Conservation (phyloP, 805 yeast species). For the Kodamaea fukazawae region DNA sequence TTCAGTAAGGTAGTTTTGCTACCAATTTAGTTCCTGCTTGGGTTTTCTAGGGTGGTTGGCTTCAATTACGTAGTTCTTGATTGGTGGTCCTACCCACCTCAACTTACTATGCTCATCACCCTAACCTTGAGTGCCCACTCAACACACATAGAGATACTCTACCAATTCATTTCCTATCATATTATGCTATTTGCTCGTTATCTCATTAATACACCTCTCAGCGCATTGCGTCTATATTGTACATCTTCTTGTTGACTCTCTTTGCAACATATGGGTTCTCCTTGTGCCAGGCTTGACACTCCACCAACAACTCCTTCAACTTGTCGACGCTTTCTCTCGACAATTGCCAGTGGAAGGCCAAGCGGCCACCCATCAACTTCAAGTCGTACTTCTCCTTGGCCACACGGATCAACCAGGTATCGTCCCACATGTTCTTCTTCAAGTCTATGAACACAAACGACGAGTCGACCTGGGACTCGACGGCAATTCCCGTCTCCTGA, state of each 20-base stretch:
- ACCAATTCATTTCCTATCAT: no score
- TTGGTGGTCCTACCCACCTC: no score
- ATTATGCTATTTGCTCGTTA: no score
- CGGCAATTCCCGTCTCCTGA: slow-evolving; percentile 47
- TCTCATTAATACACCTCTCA: no score
- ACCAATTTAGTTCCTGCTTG: no score
- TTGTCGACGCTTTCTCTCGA: slow-evolving; percentile 30
- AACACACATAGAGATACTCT: no score
- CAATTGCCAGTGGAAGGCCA: slow-evolving; percentile 69
- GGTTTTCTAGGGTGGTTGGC: no score
- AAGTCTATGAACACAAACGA: slow-evolving; percentile 79
- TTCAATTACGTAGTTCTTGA: no score
- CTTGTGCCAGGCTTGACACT: slow-evolving; percentile 34
- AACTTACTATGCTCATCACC: no score
- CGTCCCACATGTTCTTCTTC: slow-evolving; percentile 51
- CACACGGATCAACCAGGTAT: slow-evolving; percentile 48
- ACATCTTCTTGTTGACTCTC: slow-evolving; percentile 13
- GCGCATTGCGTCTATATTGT: slow-evolving; percentile 11
- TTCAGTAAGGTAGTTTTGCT: no score
- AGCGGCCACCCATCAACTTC: slow-evolving; percentile 66
- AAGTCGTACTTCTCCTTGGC: slow-evolving; percentile 57
- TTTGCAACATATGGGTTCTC: slow-evolving; percentile 10
- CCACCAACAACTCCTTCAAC: slow-evolving; percentile 52
- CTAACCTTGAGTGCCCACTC: no score
- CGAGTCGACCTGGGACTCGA: slow-evolving; percentile 78